Evolutionary conservation across 139 green algal genomes (phyloP).

Genomic region (Chlamydomonas eustigma): DNA sequence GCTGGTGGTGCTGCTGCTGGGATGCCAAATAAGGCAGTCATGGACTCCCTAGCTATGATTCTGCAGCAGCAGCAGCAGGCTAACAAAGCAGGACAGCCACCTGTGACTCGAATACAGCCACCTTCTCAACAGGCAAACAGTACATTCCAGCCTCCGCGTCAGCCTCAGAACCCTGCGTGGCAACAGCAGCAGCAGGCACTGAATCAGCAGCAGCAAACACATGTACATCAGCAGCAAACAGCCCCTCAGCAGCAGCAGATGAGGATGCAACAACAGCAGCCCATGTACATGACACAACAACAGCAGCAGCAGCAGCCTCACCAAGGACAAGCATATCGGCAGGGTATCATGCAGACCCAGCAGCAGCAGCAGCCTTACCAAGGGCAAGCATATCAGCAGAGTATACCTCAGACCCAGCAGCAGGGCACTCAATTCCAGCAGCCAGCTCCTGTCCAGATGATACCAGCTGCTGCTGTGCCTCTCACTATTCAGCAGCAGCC

Average conservation of each 20-base stretch:
- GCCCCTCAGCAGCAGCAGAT: not conserved
- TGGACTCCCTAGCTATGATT: not conserved
- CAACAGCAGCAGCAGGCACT: not conserved
- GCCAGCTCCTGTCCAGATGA: not conserved
- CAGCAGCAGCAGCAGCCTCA: not conserved
- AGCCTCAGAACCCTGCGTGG: not conserved
- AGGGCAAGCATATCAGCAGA: not conserved
- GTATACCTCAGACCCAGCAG: not conserved
- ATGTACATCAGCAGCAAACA: not conserved
- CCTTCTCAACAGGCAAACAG: too few species aligned
- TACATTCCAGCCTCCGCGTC: too few species aligned
- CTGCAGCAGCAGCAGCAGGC: conserved; percentile 6
- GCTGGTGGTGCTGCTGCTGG: not conserved
- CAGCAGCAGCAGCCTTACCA: not conserved
- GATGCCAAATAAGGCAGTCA: not conserved
- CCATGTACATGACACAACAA: not conserved
- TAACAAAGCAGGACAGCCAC: not conserved
- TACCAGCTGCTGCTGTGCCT: too few species aligned
- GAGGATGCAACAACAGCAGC: not conserved
- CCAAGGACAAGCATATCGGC: not conserved
- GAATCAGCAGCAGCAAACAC: not conserved
- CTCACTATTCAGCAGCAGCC: too few species aligned
- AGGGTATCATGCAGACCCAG: not conserved
- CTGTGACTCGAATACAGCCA: too few species aligned
- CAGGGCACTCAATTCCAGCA: not conserved